Evolutionary conservation across 2,329 filamentous ascomycete species (phyloP).

Genomic region (Venturia asperata): DNA sequence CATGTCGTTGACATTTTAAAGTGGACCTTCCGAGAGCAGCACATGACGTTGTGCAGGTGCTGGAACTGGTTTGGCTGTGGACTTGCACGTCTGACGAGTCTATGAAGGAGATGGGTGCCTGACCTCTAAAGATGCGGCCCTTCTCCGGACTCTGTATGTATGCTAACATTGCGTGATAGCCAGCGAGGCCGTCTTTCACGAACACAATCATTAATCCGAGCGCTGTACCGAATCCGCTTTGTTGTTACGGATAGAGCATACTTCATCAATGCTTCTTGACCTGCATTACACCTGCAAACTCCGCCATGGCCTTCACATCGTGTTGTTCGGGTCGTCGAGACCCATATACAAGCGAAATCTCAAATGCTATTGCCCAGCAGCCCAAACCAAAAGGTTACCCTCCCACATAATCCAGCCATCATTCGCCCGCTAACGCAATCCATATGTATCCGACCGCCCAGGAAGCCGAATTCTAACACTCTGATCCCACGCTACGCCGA

Average conservation of each 20-base stretch:
- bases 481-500: not conserved
- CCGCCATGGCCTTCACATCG: not conserved
- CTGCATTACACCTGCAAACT: slow-evolving; percentile 1
- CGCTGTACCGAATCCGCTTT: not conserved
- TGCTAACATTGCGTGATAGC: too few species aligned
- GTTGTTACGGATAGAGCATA: not conserved
- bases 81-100: too few species aligned
- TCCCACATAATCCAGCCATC: not conserved
- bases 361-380: not conserved
- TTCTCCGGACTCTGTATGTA: too few species aligned
- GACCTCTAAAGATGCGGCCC: too few species aligned
- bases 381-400: not conserved
- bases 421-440: slow-evolving; percentile 9
- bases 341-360: too few species aligned
- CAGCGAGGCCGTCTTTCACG: too few species aligned
- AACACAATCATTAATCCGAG: too few species aligned
- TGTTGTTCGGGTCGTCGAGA: not conserved
- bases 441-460: not conserved
- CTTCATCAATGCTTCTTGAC: not conserved
- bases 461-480: not conserved
- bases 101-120: too few species aligned
- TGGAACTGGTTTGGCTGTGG: not conserved
- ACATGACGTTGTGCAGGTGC: not conserved
- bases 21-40: not conserved
- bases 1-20: not conserved